Evolutionary conservation across 2,329 filamentous ascomycete species (phyloP).

Genomic region (Penicillium sp.): DNA sequence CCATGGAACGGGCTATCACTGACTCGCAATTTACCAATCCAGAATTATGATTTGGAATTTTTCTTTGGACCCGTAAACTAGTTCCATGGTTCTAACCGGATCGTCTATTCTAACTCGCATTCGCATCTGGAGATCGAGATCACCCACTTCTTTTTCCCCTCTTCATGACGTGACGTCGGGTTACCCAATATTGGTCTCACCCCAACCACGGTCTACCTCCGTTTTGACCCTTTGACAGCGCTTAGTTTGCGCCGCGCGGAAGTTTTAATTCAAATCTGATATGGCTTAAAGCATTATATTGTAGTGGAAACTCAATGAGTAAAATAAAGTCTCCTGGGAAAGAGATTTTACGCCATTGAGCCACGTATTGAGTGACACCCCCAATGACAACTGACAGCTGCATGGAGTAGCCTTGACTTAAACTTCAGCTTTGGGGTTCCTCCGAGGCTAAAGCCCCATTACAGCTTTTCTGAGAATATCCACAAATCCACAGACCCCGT

Average conservation of each 20-base stretch:
- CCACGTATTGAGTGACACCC: not conserved
- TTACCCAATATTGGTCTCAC: not conserved
- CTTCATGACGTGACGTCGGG: constrained; percentile 8
- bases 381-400: constrained; percentile 2
- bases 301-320: no score
- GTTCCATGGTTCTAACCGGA: constrained; percentile 1
- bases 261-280: no score
- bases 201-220: not conserved
- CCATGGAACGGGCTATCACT: constrained; percentile 1
- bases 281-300: no score
- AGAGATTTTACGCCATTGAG: no score
- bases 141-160: not conserved
- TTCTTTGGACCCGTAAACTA: constrained; percentile 15
- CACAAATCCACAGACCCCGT: no score
- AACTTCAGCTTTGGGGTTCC: not conserved
- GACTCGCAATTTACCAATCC: not conserved
- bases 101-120: not conserved
- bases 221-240: constrained; percentile 14
- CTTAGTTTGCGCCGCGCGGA: constrained; percentile 18
- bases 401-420: not conserved
- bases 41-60: not conserved
- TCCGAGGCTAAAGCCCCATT: not conserved
- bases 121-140: not conserved
- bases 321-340: no score
- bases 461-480: no score